Evolutionary conservation across 2,329 filamentous ascomycete genomes (phyloP), one percentile per base, ranked within the genome.

Genomic region (Exophiala sp.): DNA sequence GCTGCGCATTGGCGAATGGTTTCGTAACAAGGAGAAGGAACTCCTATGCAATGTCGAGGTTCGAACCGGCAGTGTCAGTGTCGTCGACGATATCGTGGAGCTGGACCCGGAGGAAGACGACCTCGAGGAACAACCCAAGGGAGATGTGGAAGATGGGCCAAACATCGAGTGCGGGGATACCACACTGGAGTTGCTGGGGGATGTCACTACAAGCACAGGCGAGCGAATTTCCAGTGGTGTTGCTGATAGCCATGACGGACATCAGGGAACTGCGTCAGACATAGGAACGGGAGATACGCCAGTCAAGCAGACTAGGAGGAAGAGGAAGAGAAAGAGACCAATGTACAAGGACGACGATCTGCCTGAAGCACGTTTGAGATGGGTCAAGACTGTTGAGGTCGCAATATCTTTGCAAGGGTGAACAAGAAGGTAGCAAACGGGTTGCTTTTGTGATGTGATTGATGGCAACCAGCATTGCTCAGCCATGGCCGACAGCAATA

Each of bases 61-160:
- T 32, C 71, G 70, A 60, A 79, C 78, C 54, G 79, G 78, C 21
- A 79, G 68, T 63, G 74, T 80, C 40, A 65, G 72, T 48, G 77
- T 78, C 38, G 73, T 83, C 47, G 80, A 83, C 68, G 80, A 83
- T 70, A 72, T 83, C 46, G 70, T 75, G 23, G 67, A 69, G 45
- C 64, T 68, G 40, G 65, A 66, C 19, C 47, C 55, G 34, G 60
- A 58, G n/a, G 55, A 51, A 14, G 34, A 58, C n/a, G 59, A 58
- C 27, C 58, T 61, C 23, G 45, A 54, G 16, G 57, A 57, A 24
- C 21, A 53, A 48, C 27, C 57, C 42, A 45, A 39, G 19, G 43
- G 46, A 14, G 50, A 52, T n/a, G 47, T 48, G 18, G 34, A 48
- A 45, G 43, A 48, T 13, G 38, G 37, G 19, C 43, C 48, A 9